phyloP scores from a whole-genome alignment of 257 asterid species.

The Striga asiatica region DNA sequence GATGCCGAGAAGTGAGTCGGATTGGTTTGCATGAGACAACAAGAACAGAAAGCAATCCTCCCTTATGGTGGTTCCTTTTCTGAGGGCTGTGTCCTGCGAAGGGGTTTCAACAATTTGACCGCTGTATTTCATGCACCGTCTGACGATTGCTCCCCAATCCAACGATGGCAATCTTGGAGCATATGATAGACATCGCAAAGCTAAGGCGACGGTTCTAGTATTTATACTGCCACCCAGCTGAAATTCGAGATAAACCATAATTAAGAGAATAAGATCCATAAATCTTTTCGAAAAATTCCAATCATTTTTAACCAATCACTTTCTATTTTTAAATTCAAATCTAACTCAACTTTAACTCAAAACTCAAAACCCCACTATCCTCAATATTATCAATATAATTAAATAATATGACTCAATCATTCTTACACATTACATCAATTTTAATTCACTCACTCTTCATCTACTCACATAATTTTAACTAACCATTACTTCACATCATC shows the following conservation, averaged over 20 bases:
- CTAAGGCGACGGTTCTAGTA: conserved; percentile 35
- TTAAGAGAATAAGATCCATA: background rate
- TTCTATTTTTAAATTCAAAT: no score
- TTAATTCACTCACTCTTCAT: no score
- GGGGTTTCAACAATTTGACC: conserved; percentile 40
- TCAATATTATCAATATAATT: no score
- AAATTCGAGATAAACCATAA: conserved; percentile 9
- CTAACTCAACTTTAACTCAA: no score
- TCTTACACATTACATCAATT: no score
- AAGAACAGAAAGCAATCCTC: conserved; percentile 74
- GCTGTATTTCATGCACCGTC: conserved; percentile 77
- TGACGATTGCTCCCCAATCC: conserved; percentile 70
- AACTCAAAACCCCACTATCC: no score
- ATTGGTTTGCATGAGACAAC: conserved; percentile 57
- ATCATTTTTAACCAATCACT: no score
- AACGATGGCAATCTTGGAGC: conserved; percentile 75
- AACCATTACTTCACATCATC: no score
- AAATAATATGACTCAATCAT: no score
- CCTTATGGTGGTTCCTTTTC: conserved; percentile 54
- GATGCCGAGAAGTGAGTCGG: conserved; percentile 64
- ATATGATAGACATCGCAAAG: conserved; percentile 60
- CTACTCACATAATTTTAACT: no score
- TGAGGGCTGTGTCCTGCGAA: conserved; percentile 18
- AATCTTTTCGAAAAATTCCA: background rate
- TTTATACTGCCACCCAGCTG: conserved; percentile 43